A percentile compares a stretch with the other conserved stretches of the same genome.
Conservation (phyloP, 1,284 basidiomycete species). For the Leucoagaricus sp. region DNA sequence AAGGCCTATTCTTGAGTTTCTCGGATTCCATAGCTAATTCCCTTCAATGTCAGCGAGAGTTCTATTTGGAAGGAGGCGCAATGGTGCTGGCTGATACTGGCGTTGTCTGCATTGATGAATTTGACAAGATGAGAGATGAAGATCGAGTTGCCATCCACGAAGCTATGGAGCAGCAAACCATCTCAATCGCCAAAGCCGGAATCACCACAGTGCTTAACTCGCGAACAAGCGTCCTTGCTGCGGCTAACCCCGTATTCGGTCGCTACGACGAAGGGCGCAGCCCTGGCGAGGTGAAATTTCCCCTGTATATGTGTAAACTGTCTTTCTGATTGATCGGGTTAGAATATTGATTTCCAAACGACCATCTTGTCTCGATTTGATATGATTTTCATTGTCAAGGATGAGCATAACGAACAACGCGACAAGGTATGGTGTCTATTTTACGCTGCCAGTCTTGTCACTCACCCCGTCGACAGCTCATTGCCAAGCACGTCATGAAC, state of each 20-base stretch:
- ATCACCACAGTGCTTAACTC: constrained; percentile 99
- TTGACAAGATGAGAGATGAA: constrained; percentile 99
- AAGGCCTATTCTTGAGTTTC: constrained; percentile 29
- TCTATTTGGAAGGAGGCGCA: constrained; percentile 98
- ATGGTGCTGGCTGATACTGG: constrained; percentile 99
- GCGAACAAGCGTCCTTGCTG: constrained; percentile 93
- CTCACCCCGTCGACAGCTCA: constrained; percentile 56
- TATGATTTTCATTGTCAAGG: constrained; percentile 99
- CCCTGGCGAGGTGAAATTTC: constrained; percentile 80
- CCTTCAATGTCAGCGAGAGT: constrained; percentile 74
- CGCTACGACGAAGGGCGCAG: constrained; percentile 97
- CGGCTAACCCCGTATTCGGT: constrained; percentile 98
- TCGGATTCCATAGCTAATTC: not conserved
- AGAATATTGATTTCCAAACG: constrained; percentile 99
- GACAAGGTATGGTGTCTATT: constrained; percentile 67
- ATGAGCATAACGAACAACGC: constrained; percentile 94
- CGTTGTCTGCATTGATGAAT: constrained; percentile 99
- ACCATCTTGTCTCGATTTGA: constrained; percentile 99
- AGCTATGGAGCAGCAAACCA: constrained; percentile 99
- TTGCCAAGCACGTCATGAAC: constrained; percentile 98
- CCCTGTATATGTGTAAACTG: not conserved
- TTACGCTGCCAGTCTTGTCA: not conserved
- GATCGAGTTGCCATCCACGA: constrained; percentile 99
- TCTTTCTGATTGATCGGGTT: constrained; percentile 13
- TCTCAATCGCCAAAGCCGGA: constrained; percentile 99